Base-by-base conservation (phyloP, 2,329 filamentous ascomycete species). In the Coleophoma eucalyptorum region DNA sequence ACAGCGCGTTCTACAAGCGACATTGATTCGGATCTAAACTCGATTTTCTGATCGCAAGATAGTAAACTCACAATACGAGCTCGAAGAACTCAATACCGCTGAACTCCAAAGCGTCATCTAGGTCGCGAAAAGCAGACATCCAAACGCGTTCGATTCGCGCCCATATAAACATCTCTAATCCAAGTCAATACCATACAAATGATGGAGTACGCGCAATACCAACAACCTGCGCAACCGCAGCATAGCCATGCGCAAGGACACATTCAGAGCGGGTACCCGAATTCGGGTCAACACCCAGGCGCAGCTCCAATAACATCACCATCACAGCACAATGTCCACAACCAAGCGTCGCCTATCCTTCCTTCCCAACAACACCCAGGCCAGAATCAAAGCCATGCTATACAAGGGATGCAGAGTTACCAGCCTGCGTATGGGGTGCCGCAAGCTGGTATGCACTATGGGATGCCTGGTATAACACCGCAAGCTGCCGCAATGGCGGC, bases 401-500 rank as follows among this genome's bases (percentile, higher is more conserved):
- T 81, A 55, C 80, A 82, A 64, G 80, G 80, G 58, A 86, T 87
- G 72, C 89, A 86, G 79, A 90, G 85, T 73, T 97, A 96, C 70
- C 83, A 89, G 63, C 81, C 87, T 67, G 78, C 83, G 57, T 93
- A 91, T 66, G 86, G 83, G 52, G 87, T 92, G 51, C 77, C 87
- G 55, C 81, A 86, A 57, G 78, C 84, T 61, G 79, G 79, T 63
- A 90, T 96, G 83, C 86, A 89, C 49, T 96, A 96, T 73, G 86
- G 80, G 51, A 90, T 93, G 71, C 86, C 87, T 33, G 82, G 87
- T 18, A 90, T 91, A 43, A 60, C 59, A 26, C 57, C 63, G 5
- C 90, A 96, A 69, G 91, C 91, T 13, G 92, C 93, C 46, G 92
- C 92, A 52, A 94, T 96, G 89, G 92, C 88, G 42, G 83, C 88